A percentile compares a stretch with the other conserved stretches of the same genome.
These are phyloP conservation scores for Trichophyton schoenleinii DNA, from an alignment of 2,329 filamentous ascomycete species.

Conservation along the genomic window DNA sequence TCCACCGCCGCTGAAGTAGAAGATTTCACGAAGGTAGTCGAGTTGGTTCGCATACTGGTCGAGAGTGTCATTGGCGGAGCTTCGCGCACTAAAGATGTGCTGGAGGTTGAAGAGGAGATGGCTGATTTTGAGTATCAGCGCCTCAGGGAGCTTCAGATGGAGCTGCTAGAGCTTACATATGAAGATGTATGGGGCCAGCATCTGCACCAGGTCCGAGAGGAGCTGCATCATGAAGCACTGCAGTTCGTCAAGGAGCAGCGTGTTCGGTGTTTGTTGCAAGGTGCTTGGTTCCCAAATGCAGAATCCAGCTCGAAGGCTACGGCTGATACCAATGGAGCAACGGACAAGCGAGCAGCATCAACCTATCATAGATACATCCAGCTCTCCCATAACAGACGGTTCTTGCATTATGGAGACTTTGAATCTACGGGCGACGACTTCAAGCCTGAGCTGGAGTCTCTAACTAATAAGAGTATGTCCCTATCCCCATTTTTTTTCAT, in stretches of 20 bases:
- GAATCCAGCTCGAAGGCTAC: constrained; percentile 34
- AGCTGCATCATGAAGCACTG: constrained; percentile 77
- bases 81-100: constrained; percentile 65
- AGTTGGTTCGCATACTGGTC: constrained; percentile 77
- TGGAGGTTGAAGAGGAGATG: constrained; percentile 81
- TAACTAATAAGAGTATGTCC: constrained; percentile 57
- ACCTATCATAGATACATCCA: constrained; percentile 69
- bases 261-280: constrained; percentile 74
- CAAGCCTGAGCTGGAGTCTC: constrained; percentile 58
- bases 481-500: background rate
- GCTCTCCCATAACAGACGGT: constrained; percentile 80
- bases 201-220: constrained; percentile 77
- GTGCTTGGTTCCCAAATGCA: constrained; percentile 65
- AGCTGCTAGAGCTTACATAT: constrained; percentile 77
- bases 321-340: constrained; percentile 30
- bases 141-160: constrained; percentile 82
- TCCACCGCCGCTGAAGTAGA: constrained; percentile 68
- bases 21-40: constrained; percentile 87
- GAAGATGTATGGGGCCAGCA: constrained; percentile 92
- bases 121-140: constrained; percentile 66
- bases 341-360: constrained; percentile 30
- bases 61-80: constrained; percentile 81
- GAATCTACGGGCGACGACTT: constrained; percentile 44
- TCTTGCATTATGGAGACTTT: constrained; percentile 83
- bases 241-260: constrained; percentile 97